Conservation (phyloP, 139 green algal genomes). For the Marvania coccoides region DNA sequence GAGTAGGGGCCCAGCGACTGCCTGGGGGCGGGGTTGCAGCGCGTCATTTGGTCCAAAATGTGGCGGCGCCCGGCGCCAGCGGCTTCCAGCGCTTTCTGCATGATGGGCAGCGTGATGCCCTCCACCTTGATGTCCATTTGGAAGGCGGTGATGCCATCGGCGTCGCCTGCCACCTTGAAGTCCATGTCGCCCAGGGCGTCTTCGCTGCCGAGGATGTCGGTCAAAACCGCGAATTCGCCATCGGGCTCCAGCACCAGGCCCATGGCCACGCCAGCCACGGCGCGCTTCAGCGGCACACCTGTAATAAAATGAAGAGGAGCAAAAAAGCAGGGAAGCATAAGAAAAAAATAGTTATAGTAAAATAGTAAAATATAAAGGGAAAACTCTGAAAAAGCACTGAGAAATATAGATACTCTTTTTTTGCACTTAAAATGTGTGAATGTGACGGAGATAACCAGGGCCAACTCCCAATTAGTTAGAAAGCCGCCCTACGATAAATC, state of each 20-base stretch:
- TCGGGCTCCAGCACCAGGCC: slow-evolving; percentile 84
- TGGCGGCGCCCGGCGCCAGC: slow-evolving; percentile 53
- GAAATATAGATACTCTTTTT: neutral
- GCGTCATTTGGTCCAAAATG: slow-evolving; percentile 78
- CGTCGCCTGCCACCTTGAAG: slow-evolving; percentile 88
- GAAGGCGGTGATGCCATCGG: slow-evolving; percentile 80
- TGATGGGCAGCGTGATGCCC: slow-evolving; percentile 87
- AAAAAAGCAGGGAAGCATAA: neutral
- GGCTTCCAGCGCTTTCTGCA: slow-evolving; percentile 72
- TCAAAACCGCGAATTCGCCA: slow-evolving; percentile 60
- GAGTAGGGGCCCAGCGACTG: slow-evolving; percentile 43
- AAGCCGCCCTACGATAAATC: slow-evolving; percentile 28
- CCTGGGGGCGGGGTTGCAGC: slow-evolving; percentile 53
- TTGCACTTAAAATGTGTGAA: neutral
- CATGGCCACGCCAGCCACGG: slow-evolving; percentile 96
- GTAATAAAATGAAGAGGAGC: neutral
- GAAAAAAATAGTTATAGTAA: neutral
- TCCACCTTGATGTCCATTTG: slow-evolving; percentile 96
- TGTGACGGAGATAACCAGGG: slow-evolving; percentile 27
- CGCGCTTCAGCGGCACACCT: slow-evolving; percentile 81
- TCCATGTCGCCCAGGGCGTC: slow-evolving; percentile 98
- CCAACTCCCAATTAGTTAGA: neutral
- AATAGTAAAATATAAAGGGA: neutral
- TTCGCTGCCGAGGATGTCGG: slow-evolving; percentile 91
- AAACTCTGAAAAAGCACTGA: neutral